Evolutionary conservation across 2,329 filamentous ascomycete genomes (phyloP), one percentile per base, ranked within the genome.

Genomic region (Fonsecaea erecta): DNA sequence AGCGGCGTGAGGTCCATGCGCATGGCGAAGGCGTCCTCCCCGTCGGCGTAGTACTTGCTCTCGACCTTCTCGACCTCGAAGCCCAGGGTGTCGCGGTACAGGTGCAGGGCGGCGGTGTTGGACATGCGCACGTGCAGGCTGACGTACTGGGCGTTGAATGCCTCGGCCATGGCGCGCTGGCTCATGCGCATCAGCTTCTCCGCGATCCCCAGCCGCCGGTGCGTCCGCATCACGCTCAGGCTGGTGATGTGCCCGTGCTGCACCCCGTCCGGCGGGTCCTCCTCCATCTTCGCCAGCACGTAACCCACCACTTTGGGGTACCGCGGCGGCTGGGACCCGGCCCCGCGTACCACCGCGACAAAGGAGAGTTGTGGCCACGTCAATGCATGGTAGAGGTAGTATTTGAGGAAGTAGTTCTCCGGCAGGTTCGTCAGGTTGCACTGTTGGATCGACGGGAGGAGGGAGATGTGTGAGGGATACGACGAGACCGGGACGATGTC

Each of bases 391-490:
- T 99, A 99, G 75, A 99, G 88, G 83, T 99, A 99, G 85, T 99
- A 99, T 86, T 99, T 99, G 81, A 97, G 91, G 79, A 98, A 98
- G 86, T 99, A 99, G 85, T 99, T 99, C 81, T 99, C 95, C 71
- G 95, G 95, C 60, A 99, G 86, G 83, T 99, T 99, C 78, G 96
- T 96, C 77, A 99, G 93, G 84, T 99, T 98, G 76, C 94, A 94
- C 79, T 96, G 93, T 82, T 99, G 95, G 77, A 99, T 90, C 70
- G 92, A 84, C 71, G 87, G 89, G 72, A 99, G 88, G 70, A 95
- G 83, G 71, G 94, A 90, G 80, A 99, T 96, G 82, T 98, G 79
- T 68, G 80, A 79, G 62, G 76, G 77, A 74, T 78, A 81, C 51
- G 77, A 79, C 66, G 76, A 79, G 67, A 82, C 76, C 56, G 80